These are phyloP conservation scores for Botryotinia narcissicola DNA, from an alignment of 2,329 filamentous ascomycete species.

Conservation along the genomic window DNA sequence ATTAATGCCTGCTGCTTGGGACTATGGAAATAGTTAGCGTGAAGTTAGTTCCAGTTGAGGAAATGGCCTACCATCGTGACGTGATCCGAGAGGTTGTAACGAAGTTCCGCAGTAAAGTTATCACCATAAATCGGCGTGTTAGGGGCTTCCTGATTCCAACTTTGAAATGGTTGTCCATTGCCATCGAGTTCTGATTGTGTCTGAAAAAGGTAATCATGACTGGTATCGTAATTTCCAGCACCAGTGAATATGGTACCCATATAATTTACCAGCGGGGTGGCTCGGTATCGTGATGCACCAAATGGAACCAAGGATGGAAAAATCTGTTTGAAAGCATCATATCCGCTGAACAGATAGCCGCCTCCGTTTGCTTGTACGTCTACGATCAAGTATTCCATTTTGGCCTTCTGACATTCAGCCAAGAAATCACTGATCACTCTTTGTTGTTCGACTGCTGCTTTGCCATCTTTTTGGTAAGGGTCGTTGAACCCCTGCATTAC, in stretches of 20 bases:
- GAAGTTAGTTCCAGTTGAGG: background rate
- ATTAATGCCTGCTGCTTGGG: constrained; percentile 28
- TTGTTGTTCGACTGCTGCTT: constrained; percentile 8
- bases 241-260: constrained; percentile 17
- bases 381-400: constrained; percentile 37
- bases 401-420: constrained; percentile 9
- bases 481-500: constrained; percentile 25
- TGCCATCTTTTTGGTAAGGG: constrained; percentile 24
- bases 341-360: constrained; percentile 49
- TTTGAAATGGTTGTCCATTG: constrained; percentile 24
- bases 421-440: constrained; percentile 17
- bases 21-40: background rate
- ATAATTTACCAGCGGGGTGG: constrained; percentile 15
- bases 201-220: background rate
- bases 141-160: constrained; percentile 23
- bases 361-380: constrained; percentile 61
- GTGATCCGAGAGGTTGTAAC: constrained; percentile 32
- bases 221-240: constrained; percentile 5
- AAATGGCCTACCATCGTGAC: constrained; percentile 22
- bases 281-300: constrained; percentile 43
- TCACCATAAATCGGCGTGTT: constrained; percentile 9
- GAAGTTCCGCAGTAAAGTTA: constrained; percentile 22
- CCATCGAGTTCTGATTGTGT: constrained; percentile 11
- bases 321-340: constrained; percentile 47
- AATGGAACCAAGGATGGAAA: constrained; percentile 30